Conservation (phyloP, 2,329 filamentous ascomycete species). For the Arthrobotrys megalospora region DNA sequence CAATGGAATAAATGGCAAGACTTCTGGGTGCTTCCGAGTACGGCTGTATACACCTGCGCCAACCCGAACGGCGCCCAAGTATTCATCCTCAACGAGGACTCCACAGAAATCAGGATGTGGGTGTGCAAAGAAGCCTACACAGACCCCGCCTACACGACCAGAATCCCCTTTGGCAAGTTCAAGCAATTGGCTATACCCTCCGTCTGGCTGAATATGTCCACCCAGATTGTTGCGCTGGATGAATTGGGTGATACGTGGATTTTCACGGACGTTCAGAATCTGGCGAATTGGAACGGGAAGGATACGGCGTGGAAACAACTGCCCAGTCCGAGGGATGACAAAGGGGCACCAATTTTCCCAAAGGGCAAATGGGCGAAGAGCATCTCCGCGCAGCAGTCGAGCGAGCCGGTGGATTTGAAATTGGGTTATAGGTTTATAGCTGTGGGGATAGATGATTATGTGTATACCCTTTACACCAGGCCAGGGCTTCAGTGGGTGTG, state of each 20-base stretch:
- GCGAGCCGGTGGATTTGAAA: background rate
- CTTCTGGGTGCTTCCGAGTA: too few relatives aligned
- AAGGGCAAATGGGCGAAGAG: constrained; percentile 20
- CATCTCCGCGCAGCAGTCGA: background rate
- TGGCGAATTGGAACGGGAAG: constrained; percentile 19
- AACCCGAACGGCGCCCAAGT: constrained; percentile 6
- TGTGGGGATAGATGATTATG: constrained; percentile 3
- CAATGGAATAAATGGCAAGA: too few relatives aligned
- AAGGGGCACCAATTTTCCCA: constrained; percentile 11
- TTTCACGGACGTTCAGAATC: background rate
- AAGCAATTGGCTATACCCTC: constrained; percentile 25
- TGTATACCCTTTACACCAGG: constrained; percentile 1
- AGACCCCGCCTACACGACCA: constrained; percentile 2
- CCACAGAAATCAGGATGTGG: constrained; percentile 4
- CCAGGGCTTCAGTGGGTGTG: background rate
- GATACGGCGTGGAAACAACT: constrained; percentile 14
- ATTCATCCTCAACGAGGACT: constrained; percentile 3
- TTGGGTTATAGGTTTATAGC: constrained; percentile 1
- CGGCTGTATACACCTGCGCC: too few relatives aligned
- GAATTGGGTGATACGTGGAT: too few relatives aligned
- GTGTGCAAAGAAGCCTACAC: background rate
- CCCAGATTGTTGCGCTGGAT: background rate
- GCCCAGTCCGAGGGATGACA: constrained; percentile 3
- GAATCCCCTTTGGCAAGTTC: constrained; percentile 6
- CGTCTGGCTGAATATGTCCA: constrained; percentile 18